Evolutionary conservation across 2,329 filamentous ascomycete genomes (phyloP).

Genomic region (Mollisiaceae sp.): DNA sequence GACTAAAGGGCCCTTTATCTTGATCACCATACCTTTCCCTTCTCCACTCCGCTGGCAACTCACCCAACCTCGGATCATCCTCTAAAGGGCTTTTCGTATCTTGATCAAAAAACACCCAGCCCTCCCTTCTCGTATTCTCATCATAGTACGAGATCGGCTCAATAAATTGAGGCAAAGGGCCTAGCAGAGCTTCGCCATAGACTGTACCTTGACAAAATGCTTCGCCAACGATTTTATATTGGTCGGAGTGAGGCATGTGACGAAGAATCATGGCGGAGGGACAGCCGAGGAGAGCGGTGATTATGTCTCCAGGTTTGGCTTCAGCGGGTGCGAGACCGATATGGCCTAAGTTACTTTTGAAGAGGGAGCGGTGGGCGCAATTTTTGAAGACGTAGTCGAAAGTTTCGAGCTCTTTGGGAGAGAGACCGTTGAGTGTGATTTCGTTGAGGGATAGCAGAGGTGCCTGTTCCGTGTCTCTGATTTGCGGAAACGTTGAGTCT

Average conservation of each 20-base stretch:
- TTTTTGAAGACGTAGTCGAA: neutral
- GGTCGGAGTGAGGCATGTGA: neutral
- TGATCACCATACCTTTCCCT: neutral
- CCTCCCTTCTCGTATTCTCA: neutral
- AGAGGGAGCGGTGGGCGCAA: slow-evolving; percentile 11
- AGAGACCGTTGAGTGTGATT: neutral
- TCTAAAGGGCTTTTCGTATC: neutral
- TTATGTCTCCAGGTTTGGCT: slow-evolving; percentile 14
- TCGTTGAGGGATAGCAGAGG: neutral
- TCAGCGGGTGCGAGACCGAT: slow-evolving; percentile 19
- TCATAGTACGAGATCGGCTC: neutral
- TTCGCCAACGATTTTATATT: slow-evolving; percentile 27
- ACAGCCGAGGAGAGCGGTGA: slow-evolving; percentile 22
- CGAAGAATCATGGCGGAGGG: slow-evolving; percentile 23
- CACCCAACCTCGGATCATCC: slow-evolving; percentile 16
- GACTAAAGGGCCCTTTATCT: neutral
- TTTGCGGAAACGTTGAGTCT: neutral
- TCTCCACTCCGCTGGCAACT: slow-evolving; percentile 4
- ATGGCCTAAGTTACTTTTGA: slow-evolving; percentile 8
- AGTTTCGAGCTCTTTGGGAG: neutral
- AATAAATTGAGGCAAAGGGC: slow-evolving; percentile 5
- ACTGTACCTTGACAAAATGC: slow-evolving; percentile 23
- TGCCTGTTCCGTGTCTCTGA: neutral
- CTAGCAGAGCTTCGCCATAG: slow-evolving; percentile 25
- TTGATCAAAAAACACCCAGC: neutral